Evolutionary conservation across 768 basidiomycete species (phyloP).

Genomic region (Multifurca ochricompacta): DNA sequence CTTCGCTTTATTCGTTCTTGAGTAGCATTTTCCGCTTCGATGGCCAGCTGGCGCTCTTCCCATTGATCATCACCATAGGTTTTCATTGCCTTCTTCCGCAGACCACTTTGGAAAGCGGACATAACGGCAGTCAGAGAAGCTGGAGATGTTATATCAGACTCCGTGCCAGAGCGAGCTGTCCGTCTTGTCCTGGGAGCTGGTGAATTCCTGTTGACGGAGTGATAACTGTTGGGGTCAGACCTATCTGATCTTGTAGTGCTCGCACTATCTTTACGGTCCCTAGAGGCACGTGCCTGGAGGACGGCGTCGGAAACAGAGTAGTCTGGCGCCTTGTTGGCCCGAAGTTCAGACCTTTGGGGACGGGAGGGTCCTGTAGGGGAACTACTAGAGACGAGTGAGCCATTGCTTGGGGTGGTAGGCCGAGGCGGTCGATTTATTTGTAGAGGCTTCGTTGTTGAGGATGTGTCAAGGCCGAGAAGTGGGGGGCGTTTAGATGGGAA

Average conservation of each 20-base stretch:
- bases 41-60: conserved; percentile 52
- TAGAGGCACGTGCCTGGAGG: neutral
- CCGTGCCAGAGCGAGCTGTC: conserved; percentile 6
- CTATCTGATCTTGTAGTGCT: conserved; percentile 19
- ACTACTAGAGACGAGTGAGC: conserved; percentile 9
- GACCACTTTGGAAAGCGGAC: conserved; percentile 62
- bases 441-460: conserved; percentile 14
- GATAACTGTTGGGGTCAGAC: conserved; percentile 10
- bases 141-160: conserved; percentile 13
- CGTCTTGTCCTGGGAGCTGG: conserved; percentile 9
- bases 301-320: neutral
- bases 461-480: neutral
- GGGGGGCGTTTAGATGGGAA: conserved; percentile 13
- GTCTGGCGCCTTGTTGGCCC: conserved; percentile 12
- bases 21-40: conserved; percentile 54
- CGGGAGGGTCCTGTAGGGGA: conserved; percentile 20
- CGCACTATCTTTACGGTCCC: conserved; percentile 16
- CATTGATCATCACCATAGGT: conserved; percentile 49
- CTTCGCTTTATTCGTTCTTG: conserved; percentile 66
- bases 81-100: conserved; percentile 48
- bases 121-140: conserved; percentile 38
- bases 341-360: conserved; percentile 20
- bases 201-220: conserved; percentile 15
- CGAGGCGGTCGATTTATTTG: conserved; percentile 20
- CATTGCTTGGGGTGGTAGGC: conserved; percentile 21